phyloP scores from a whole-genome alignment of 805 yeast species.

The Candida dendrica region DNA sequence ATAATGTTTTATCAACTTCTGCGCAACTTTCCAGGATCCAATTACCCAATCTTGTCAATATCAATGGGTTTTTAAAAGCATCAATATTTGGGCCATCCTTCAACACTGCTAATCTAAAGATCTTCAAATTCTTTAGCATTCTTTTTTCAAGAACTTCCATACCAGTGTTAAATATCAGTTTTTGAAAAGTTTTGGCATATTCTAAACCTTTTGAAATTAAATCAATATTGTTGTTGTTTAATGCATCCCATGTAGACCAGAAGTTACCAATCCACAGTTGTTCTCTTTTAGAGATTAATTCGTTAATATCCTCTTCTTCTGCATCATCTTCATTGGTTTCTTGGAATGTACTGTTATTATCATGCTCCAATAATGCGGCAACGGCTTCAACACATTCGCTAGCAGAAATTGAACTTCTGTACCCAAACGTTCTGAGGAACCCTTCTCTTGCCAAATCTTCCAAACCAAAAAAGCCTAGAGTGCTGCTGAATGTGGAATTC shows the following conservation, averaged over 20 bases:
- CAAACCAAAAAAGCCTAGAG: conserved; percentile 68
- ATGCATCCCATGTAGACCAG: conserved; percentile 64
- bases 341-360: conserved; percentile 28
- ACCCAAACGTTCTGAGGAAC: conserved; percentile 80
- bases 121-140: conserved; percentile 67
- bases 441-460: conserved; percentile 83
- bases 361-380: conserved; percentile 75
- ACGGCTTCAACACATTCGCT: conserved; percentile 89
- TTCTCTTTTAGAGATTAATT: conserved; percentile 35
- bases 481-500: conserved; percentile 59
- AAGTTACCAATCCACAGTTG: conserved; percentile 70
- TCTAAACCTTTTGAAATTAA: conserved; percentile 63
- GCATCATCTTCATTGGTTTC: conserved; percentile 18
- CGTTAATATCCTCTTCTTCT: conserved; percentile 23
- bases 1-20: conserved; percentile 56
- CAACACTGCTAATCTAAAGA: conserved; percentile 79
- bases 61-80: conserved; percentile 78
- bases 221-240: conserved; percentile 40
- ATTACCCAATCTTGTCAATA: conserved; percentile 73
- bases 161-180: conserved; percentile 79
- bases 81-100: conserved; percentile 82
- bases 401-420: conserved; percentile 79
- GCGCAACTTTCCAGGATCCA: conserved; percentile 91
- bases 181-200: conserved; percentile 78
- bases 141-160: conserved; percentile 83